phyloP scores from a whole-genome alignment of 148 eudicot species.

The Silene conica region DNA sequence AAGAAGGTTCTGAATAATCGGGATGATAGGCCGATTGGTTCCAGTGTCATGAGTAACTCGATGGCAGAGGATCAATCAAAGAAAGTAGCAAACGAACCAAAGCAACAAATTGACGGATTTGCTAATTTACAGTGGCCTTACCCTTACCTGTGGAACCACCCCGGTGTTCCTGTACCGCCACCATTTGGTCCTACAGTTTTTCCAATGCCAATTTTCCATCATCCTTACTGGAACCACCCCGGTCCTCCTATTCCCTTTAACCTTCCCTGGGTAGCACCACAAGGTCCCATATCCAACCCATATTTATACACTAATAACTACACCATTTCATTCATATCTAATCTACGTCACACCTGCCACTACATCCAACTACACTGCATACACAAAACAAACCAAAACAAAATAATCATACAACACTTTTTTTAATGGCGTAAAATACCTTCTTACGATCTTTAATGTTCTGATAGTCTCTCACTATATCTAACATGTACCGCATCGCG shows the following conservation, averaged over 20 bases:
- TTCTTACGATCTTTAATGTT: no score
- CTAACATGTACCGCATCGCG: no score
- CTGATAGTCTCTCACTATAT: no score
- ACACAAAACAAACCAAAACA: no score
- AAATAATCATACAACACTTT: no score
- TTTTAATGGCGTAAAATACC: no score
- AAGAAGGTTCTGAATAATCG: constrained; percentile 32
- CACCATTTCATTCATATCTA: no score
- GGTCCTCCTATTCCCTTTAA: constrained; percentile 54
- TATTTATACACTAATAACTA: no score
- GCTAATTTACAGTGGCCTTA: constrained; percentile 64
- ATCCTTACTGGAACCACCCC: constrained; percentile 56
- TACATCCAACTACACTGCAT: no score
- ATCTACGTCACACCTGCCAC: no score
- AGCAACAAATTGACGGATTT: constrained; percentile 36
- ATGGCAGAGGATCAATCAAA: constrained; percentile 24
- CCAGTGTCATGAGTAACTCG: constrained; percentile 38
- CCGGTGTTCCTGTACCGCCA: constrained; percentile 50
- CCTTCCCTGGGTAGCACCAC: constrained; percentile 44
- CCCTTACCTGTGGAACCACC: constrained; percentile 53
- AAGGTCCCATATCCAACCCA: constrained; percentile 23
- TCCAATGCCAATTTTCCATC: constrained; percentile 59
- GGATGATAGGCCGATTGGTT: constrained; percentile 50
- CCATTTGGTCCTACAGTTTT: constrained; percentile 55
- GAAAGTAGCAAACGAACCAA: constrained; percentile 30